phyloP scores from a whole-genome alignment of 148 eudicot species.

The Spergularia marina region DNA sequence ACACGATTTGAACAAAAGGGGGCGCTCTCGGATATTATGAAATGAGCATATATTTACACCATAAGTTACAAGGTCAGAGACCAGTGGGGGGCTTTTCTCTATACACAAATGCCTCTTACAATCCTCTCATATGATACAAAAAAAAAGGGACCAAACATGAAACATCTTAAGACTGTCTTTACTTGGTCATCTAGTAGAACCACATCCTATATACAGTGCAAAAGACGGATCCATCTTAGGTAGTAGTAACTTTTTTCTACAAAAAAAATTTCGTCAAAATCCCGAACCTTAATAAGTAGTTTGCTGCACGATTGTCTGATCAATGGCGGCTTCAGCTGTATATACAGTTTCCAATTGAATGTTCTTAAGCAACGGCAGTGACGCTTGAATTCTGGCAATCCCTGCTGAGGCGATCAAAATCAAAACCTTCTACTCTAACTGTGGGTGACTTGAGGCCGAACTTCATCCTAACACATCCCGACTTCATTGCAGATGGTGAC shows the following conservation, averaged over 20 bases:
- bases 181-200: constrained; percentile 20
- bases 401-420: constrained; percentile 57
- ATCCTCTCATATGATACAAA: constrained; percentile 26
- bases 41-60: constrained; percentile 29
- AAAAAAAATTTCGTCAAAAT: constrained; percentile 29
- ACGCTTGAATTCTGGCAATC: constrained; percentile 51
- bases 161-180: not conserved
- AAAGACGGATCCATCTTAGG: constrained; percentile 20
- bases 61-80: constrained; percentile 33
- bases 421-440: constrained; percentile 67
- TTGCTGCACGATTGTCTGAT: constrained; percentile 18
- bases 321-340: constrained; percentile 28
- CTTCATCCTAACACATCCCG: constrained; percentile 50
- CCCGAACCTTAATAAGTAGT: not conserved
- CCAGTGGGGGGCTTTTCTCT: constrained; percentile 23
- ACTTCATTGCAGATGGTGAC: constrained; percentile 41
- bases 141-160: constrained; percentile 5
- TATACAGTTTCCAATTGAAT: constrained; percentile 44
- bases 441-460: constrained; percentile 50
- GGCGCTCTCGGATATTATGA: not conserved
- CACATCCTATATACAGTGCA: constrained; percentile 34
- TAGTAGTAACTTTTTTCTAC: constrained; percentile 17
- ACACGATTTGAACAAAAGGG: not conserved
- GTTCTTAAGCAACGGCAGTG: constrained; percentile 44
- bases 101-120: constrained; percentile 33